Evolutionary conservation across 768 basidiomycete species (phyloP).

Genomic region (Cantharellus anzutake): DNA sequence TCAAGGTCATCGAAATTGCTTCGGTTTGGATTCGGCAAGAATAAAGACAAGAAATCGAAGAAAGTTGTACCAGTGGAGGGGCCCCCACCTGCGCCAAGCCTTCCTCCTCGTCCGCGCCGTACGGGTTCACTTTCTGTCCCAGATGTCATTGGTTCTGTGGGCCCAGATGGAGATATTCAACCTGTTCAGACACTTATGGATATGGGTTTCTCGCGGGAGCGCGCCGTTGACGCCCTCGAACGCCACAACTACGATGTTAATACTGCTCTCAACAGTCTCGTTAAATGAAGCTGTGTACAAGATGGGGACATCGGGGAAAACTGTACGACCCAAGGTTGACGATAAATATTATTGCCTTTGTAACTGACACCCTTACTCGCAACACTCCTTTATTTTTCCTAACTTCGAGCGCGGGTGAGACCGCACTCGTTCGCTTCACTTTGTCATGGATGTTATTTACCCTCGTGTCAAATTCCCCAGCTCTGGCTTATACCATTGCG

Average conservation of each 20-base stretch:
- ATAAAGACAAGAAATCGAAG: constrained; percentile 4
- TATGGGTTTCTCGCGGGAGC: constrained; percentile 79
- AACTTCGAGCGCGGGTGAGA: too few relatives aligned
- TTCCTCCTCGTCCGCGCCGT: neutral
- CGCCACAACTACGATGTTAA: constrained; percentile 66
- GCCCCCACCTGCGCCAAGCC: constrained; percentile 5
- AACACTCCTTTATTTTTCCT: too few relatives aligned
- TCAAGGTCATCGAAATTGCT: constrained; percentile 14
- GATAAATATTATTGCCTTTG: too few relatives aligned
- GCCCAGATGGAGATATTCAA: constrained; percentile 47
- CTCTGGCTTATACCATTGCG: too few relatives aligned
- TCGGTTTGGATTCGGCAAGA: constrained; percentile 56
- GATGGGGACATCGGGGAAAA: too few relatives aligned
- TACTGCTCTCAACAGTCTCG: constrained; percentile 54
- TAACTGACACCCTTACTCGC: too few relatives aligned
- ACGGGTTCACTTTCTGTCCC: neutral
- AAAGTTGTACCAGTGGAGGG: constrained; percentile 30
- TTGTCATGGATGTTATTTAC: too few relatives aligned
- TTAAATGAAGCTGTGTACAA: constrained; percentile 14
- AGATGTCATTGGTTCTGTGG: neutral
- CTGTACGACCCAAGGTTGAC: too few relatives aligned
- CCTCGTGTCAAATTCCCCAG: too few relatives aligned
- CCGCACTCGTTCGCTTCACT: too few relatives aligned
- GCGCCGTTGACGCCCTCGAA: constrained; percentile 74
- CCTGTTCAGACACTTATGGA: constrained; percentile 59